Conservation (phyloP, 192 early-diverging fungal species). For the Rhizophlyctis rosea region DNA sequence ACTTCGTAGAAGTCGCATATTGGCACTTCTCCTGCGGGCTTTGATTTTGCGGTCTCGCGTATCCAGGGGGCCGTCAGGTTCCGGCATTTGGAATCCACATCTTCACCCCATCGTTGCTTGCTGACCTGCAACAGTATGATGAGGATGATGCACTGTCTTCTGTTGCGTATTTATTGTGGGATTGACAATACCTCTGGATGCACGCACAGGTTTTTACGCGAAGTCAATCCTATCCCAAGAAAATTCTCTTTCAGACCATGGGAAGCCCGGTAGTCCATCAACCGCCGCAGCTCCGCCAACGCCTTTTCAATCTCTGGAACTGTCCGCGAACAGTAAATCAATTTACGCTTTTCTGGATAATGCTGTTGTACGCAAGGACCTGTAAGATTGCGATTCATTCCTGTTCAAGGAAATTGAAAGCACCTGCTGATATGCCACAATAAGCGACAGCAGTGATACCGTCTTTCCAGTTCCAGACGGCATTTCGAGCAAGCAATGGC, state of each 20-base stretch:
- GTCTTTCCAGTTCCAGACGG: constrained; percentile 99
- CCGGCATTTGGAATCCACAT: constrained; percentile 88
- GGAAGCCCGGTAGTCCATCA: constrained; percentile 79
- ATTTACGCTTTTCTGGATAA: constrained; percentile 88
- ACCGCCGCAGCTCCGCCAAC: constrained; percentile 86
- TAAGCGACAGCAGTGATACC: constrained; percentile 89
- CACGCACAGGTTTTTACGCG: constrained; percentile 91
- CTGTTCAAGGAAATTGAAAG: constrained; percentile 2
- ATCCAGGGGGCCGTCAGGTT: constrained; percentile 94
- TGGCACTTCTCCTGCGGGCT: constrained; percentile 40
- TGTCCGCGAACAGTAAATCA: constrained; percentile 99
- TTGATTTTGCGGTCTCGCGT: constrained; percentile 60
- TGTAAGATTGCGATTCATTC: too few relatives aligned
- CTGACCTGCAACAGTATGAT: constrained; percentile 49
- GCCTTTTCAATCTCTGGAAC: constrained; percentile 99
- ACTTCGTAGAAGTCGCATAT: constrained; percentile 82
- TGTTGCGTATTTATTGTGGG: background rate
- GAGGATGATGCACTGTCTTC: too few relatives aligned
- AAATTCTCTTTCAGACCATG: constrained; percentile 72
- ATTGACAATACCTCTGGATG: constrained; percentile 62
- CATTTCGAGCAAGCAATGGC: constrained; percentile 97
- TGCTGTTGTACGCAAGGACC: too few relatives aligned
- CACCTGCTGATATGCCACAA: constrained; percentile 93
- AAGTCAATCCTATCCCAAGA: constrained; percentile 89
- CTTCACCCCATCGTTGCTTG: constrained; percentile 80